These are phyloP conservation scores for Oxytropis ochrocephala DNA, from an alignment of 306 rosid species.

Conservation along the genomic window DNA sequence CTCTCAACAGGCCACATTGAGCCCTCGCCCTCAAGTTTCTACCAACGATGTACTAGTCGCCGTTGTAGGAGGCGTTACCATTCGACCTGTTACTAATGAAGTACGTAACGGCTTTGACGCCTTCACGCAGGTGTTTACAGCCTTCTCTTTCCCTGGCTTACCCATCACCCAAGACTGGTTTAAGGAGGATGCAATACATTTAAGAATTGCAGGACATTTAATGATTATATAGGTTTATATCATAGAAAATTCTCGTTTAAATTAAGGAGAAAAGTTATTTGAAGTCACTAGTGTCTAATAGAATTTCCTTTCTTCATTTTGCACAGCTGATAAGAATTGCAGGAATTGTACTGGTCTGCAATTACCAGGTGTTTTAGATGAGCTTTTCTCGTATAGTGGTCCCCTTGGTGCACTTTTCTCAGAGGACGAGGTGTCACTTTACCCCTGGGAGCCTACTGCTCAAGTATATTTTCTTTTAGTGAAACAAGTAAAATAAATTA, in stretches of 20 bases:
- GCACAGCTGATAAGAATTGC: conserved; percentile 63
- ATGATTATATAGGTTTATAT: background rate
- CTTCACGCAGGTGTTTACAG: too few species aligned
- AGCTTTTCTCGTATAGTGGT: conserved; percentile 71
- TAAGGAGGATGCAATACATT: too few species aligned
- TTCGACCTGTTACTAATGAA: too few species aligned
- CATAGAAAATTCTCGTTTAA: background rate
- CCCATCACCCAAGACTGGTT: too few species aligned
- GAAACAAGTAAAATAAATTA: background rate
- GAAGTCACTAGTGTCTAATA: conserved; percentile 4
- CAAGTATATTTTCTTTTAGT: conserved; percentile 44
- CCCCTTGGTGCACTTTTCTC: conserved; percentile 78
- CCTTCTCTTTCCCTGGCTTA: too few species aligned
- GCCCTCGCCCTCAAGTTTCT: too few species aligned
- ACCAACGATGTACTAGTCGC: too few species aligned
- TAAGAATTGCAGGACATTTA: background rate
- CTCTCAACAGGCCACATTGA: too few species aligned
- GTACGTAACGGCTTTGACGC: too few species aligned
- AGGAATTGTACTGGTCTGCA: conserved; percentile 73
- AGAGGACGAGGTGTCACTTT: conserved; percentile 62
- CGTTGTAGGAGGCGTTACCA: too few species aligned
- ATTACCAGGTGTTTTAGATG: conserved; percentile 89
- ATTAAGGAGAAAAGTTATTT: background rate
- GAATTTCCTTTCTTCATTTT: conserved; percentile 17
- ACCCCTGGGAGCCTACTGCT: conserved; percentile 96